These are phyloP conservation scores for Aspergillus clavatus DNA, from an alignment of 2,329 filamentous ascomycete species.

Conservation along the genomic window DNA sequence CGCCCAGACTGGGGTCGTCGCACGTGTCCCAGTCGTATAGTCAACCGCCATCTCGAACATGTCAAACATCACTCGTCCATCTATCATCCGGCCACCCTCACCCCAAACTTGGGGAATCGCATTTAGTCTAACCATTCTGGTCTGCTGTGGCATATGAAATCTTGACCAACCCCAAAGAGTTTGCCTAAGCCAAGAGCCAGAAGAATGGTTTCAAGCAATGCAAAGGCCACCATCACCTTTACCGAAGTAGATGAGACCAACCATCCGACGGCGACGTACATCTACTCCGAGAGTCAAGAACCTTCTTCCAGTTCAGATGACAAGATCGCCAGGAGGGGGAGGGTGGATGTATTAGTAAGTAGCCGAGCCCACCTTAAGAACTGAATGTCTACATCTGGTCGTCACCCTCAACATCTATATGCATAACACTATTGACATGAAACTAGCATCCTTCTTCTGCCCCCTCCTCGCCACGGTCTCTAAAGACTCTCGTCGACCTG, in stretches of 20 bases:
- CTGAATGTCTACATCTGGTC: too few species aligned
- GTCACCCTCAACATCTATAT: neutral
- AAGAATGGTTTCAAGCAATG: constrained; percentile 13
- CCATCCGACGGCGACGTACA: constrained; percentile 46
- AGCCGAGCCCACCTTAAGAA: neutral
- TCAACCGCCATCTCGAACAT: neutral
- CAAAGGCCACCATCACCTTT: constrained; percentile 21
- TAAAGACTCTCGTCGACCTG: constrained; percentile 29
- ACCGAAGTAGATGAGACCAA: constrained; percentile 48
- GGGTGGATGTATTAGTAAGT: constrained; percentile 45
- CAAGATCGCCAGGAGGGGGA: constrained; percentile 20
- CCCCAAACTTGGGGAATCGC: too few species aligned
- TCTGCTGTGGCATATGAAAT: neutral
- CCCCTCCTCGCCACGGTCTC: constrained; percentile 20
- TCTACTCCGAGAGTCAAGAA: constrained; percentile 35
- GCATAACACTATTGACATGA: neutral
- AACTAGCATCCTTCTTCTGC: constrained; percentile 14
- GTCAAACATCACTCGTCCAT: neutral
- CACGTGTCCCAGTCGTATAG: neutral
- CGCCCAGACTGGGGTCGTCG: too few species aligned
- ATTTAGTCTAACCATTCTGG: too few species aligned
- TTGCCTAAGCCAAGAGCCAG: neutral
- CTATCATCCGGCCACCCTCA: neutral
- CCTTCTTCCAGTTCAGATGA: neutral
- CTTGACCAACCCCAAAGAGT: too few species aligned